Evolutionary conservation across 2,329 filamentous ascomycete genomes (phyloP), one percentile per base, ranked within the genome.

Genomic region (Pseudopithomyces chartarum): DNA sequence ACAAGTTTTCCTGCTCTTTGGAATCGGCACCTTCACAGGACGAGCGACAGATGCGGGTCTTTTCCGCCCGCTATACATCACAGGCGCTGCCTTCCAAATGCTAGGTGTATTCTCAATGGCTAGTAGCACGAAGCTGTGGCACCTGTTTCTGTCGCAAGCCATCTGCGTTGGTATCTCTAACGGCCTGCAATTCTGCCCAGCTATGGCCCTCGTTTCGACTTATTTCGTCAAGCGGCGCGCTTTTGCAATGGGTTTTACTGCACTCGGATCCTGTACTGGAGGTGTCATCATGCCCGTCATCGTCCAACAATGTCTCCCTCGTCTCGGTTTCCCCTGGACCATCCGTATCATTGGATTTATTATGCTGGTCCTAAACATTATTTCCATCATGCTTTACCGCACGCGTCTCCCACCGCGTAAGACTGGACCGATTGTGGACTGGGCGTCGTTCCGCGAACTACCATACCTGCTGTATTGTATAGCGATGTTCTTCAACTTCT

Each of bases 261-360:
- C 70, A 0, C 43, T 69, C 2, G 71, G 71, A 10, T 63, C 65
- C 8, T 68, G 65, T 19, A 69, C 69, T 4, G 71, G 70, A 6
- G 71, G 71, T 17, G 59, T 74, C 11, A 55, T 74, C 1, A 73
- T 73, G 26, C 71, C 71, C 19, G 56, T 73, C n/a, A 67, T 73
- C 23, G 70, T 67, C 13, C 67, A 71, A 52, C 66, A 71, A 52
- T 71, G 67, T 23, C 55, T 73, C 11, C 68, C 68, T 22, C 62
- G 52, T 12, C 36, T 72, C 20, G 71, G 70, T n/a, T 90, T 88
- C 63, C 79, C 79, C 0, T 89, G 87, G 85, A 87, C 87, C 0
- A 81, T 88, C 36, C 78, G 87, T 0, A 82, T 83, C 1, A 79
- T 88, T 46, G 87, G 85, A 0, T 82, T 90, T 52, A 80, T 90